Base-by-base conservation (phyloP, 2,329 filamentous ascomycete genomes). In the Aspergillus intermedius region DNA sequence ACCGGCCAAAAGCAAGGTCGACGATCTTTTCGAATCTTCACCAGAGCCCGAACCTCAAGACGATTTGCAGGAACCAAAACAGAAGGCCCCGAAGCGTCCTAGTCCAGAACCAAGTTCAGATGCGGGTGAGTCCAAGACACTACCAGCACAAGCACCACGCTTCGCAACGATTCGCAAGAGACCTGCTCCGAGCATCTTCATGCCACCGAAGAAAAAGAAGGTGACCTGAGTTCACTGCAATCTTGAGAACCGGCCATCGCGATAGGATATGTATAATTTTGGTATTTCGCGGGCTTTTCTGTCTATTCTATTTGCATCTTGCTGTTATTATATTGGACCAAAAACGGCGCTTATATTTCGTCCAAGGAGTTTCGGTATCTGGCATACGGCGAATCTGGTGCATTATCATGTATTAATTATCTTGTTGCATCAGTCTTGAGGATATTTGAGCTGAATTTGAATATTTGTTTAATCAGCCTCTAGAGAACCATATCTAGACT, bases 181-280 rank as follows among this genome's bases (percentile, higher is more conserved):
- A 40, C 59, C 63, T 4, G 51, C 59, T 17, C 62, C 63, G 4
- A 66, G 57, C 48, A 51, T 63, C 3, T 64, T 68, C 45, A 61
- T 67, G 30, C 62, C 58, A 35, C 61, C 64, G 2, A 68, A 65
- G 49, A 61, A 59, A 30, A 60, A 53, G 39, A 62, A 54, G 19
- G 39, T 59, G 12, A 50, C 49, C n/a, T 64, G 51, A 59, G 6
- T 10, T 5, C 21, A 35, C 19, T 35, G 25, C 13, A 35, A 35
- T 15, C 12, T 15, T 10, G 5, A n/a, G 15, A 35, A 35, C 15
- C 15, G 13, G 5, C 32, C 32, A 35, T 15, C 7, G 13, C 32
- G 15, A 28, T 28, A 4, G 9, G 25, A 28, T 28, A 28, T 28
- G 10, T 28, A 28, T 28, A 10, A 10, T 28, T 5, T 30, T 12